Percentiles rank a stretch among this genome's conserved stretches.
Evolutionary conservation across 169 alveolate genomes (phyloP).

Genomic region (Cryptosporidium meleagridis): DNA sequence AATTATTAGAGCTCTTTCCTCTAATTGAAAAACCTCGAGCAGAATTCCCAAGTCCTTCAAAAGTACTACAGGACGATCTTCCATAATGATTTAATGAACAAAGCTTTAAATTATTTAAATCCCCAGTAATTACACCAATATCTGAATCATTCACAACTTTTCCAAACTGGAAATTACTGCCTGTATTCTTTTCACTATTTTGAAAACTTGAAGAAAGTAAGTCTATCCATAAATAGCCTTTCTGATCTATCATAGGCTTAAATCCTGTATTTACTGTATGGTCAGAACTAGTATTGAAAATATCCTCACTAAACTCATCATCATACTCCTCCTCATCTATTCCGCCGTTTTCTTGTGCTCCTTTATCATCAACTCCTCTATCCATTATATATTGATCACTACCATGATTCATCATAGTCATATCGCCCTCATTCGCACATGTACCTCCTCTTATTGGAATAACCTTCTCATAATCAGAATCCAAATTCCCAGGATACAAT

Average conservation of each 20-base stretch:
- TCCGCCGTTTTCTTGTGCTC: background rate
- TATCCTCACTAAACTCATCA: slow-evolving; percentile 23
- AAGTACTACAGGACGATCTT: background rate
- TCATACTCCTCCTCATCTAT: slow-evolving; percentile 47
- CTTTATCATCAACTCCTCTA: background rate
- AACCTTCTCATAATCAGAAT: slow-evolving; percentile 77
- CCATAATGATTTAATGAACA: background rate
- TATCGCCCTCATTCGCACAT: slow-evolving; percentile 35
- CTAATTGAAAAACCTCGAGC: background rate
- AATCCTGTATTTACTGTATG: background rate
- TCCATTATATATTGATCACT: background rate
- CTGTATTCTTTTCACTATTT: background rate
- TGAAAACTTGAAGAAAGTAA: slow-evolving; percentile 1
- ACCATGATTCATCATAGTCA: slow-evolving; percentile 17
- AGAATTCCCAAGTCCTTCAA: background rate
- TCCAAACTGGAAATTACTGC: background rate
- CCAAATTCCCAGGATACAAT: slow-evolving; percentile 76
- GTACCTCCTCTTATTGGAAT: slow-evolving; percentile 65
- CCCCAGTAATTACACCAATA: slow-evolving; percentile 7
- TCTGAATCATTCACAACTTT: slow-evolving; percentile 1
- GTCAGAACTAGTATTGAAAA: background rate
- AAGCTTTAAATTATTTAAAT: slow-evolving; percentile 7
- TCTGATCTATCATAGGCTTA: slow-evolving; percentile 19
- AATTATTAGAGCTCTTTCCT: background rate
- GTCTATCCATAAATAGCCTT: slow-evolving; percentile 34